Evolutionary conservation across 2,329 filamentous ascomycete genomes (phyloP), one percentile per base, ranked within the genome.

Genomic region (Ophidiomyces ophidiicola): DNA sequence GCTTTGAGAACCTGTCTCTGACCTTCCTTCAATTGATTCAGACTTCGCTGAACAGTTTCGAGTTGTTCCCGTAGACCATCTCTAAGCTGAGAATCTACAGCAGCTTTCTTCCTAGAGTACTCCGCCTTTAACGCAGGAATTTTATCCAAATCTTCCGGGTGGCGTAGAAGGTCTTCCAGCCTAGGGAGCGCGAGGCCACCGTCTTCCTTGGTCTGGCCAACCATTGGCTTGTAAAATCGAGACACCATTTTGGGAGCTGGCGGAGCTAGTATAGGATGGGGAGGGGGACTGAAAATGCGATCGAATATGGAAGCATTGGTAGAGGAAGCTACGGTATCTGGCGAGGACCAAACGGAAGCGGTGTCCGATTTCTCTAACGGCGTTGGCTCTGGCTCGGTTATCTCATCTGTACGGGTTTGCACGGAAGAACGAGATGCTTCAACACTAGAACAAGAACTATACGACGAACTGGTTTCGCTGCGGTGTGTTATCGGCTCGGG

Each of bases 121-220:
- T 98, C 90, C 49, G 82, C 74, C 66, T 92, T 94, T 56, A 98
- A 72, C 32, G 78, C 78, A 37, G 79, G 70, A 54, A 98, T 88
- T 70, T 94, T 96, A 68, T 98, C 90, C 50, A 98, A 78, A 64
- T 98, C 90, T 58, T 98, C 90, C 2, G 90, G 85, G 57, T 94
- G 86, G 54, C 86, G 84, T 50, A 98, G 78, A 46, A 96, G 76
- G 69, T 96, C 88, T 49, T 86, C 77, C 59, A 98, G 78, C 69
- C 87, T 87, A 6, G 63, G 64, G 59, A 83, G 76, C 32, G 74
- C 74, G 46, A 70, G 64, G 42, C 66, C 67, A 75, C 80, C 76
- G 73, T 83, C 56, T 17, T 56, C 42, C 25, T 56, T 56, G 41
- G 48, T 48, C 17, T 52, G 49, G 46, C 53, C 54, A 20, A 60